Evolutionary conservation across 495 filamentous ascomycete genomes (phyloP).

Genomic region (Aspergillus leporis): DNA sequence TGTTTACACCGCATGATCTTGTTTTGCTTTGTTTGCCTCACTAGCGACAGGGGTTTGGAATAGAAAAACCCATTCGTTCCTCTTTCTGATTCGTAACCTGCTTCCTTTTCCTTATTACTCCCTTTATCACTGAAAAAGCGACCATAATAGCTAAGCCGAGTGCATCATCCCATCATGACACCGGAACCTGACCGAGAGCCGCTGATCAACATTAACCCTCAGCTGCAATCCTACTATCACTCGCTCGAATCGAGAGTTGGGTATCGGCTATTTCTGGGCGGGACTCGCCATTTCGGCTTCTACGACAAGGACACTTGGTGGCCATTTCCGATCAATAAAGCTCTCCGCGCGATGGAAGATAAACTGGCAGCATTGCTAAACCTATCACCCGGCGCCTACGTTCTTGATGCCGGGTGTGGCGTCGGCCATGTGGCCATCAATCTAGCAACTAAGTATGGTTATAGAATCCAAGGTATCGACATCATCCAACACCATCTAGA

Average conservation of each 20-base stretch:
- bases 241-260: conserved; percentile 51
- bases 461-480: conserved; percentile 52
- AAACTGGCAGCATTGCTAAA: conserved; percentile 38
- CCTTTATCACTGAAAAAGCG: no score
- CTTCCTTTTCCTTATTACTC: no score
- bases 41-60: no score
- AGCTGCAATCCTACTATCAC: conserved; percentile 44
- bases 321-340: conserved; percentile 47
- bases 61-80: no score
- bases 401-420: conserved; percentile 56
- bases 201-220: conserved; percentile 35
- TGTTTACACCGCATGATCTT: no score
- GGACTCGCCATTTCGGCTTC: conserved; percentile 54
- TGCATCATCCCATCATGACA: conserved; percentile 9
- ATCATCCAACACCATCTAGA: conserved; percentile 49
- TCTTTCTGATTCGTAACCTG: no score
- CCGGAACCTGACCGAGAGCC: conserved; percentile 16
- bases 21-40: no score
- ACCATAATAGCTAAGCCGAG: no score
- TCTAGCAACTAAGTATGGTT: conserved; percentile 40
- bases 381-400: conserved; percentile 40
- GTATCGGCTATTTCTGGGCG: conserved; percentile 50
- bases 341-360: conserved; percentile 51
- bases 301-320: conserved; percentile 46
- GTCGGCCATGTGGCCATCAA: conserved; percentile 49